Conservation (phyloP, 192 early-diverging fungal genomes). For the Backusella morwellensis region DNA sequence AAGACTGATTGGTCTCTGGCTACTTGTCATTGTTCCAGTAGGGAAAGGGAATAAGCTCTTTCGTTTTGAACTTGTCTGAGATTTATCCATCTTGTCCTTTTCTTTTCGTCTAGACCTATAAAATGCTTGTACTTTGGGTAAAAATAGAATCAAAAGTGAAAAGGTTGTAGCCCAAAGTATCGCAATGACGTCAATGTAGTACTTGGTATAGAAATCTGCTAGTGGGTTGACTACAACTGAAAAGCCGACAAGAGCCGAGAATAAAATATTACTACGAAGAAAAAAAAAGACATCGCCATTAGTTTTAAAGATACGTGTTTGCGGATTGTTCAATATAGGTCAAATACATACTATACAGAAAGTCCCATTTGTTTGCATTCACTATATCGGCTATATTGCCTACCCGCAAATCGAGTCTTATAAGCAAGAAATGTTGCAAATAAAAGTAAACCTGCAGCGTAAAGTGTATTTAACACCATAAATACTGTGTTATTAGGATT, state of each 20-base stretch:
- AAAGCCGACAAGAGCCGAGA: constrained; percentile 44
- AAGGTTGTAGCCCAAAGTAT: constrained; percentile 48
- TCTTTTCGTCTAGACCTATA: constrained; percentile 26
- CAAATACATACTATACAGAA: constrained; percentile 48
- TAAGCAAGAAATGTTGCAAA: constrained; percentile 50
- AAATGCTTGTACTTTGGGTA: constrained; percentile 44
- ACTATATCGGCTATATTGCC: constrained; percentile 42
- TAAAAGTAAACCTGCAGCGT: constrained; percentile 30
- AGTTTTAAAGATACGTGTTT: neutral
- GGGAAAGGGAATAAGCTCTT: neutral
- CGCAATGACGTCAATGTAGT: constrained; percentile 39
- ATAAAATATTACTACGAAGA: constrained; percentile 45
- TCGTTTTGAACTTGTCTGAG: neutral
- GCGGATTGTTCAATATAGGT: neutral
- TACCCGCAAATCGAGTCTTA: constrained; percentile 45
- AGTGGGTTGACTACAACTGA: constrained; percentile 36
- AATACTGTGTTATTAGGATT: constrained; percentile 23
- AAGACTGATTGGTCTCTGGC: neutral
- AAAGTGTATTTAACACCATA: constrained; percentile 30
- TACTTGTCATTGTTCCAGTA: neutral
- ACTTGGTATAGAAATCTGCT: constrained; percentile 43
- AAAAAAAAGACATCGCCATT: neutral
- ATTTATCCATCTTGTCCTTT: constrained; percentile 5
- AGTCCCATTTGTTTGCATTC: constrained; percentile 52
- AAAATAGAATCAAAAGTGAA: constrained; percentile 46